phyloP scores from a whole-genome alignment of 2,329 filamentous ascomycete species.

The Talaromyces sp. region DNA sequence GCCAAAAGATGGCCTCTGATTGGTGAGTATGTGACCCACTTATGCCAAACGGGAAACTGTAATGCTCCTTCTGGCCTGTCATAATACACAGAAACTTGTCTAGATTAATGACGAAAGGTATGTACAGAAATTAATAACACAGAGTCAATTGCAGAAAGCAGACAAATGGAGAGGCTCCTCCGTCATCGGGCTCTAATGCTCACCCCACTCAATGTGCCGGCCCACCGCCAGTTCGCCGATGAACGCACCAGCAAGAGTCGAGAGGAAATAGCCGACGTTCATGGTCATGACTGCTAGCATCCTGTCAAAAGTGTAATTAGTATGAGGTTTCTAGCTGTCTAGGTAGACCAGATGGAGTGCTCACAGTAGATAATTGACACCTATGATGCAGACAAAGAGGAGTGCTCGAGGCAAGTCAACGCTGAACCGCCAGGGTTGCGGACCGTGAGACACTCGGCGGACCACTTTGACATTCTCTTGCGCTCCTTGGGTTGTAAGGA shows the following conservation, averaged over 20 bases:
- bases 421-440: slow-evolving; percentile 72
- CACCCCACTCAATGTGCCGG: slow-evolving; percentile 53
- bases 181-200: slow-evolving; percentile 38
- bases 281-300: slow-evolving; percentile 92
- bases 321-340: background rate
- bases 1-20: background rate
- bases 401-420: slow-evolving; percentile 70
- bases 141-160: background rate
- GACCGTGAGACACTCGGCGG: slow-evolving; percentile 46
- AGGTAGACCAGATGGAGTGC: slow-evolving; percentile 31
- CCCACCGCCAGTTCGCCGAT: slow-evolving; percentile 79
- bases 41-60: background rate
- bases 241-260: slow-evolving; percentile 73
- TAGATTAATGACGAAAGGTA: background rate
- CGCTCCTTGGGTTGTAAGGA: slow-evolving; percentile 68
- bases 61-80: background rate
- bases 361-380: slow-evolving; percentile 80
- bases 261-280: slow-evolving; percentile 80
- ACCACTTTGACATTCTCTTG: slow-evolving; percentile 78
- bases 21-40: background rate
- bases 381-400: slow-evolving; percentile 67
- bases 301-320: slow-evolving; percentile 44
- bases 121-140: background rate
- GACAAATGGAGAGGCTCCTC: background rate
- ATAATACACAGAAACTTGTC: no score